A percentile compares a stretch with the other conserved stretches of the same genome.
These are phyloP conservation scores for Leishmania tropica DNA, from an alignment of 208 protist genomes.

Conservation along the genomic window DNA sequence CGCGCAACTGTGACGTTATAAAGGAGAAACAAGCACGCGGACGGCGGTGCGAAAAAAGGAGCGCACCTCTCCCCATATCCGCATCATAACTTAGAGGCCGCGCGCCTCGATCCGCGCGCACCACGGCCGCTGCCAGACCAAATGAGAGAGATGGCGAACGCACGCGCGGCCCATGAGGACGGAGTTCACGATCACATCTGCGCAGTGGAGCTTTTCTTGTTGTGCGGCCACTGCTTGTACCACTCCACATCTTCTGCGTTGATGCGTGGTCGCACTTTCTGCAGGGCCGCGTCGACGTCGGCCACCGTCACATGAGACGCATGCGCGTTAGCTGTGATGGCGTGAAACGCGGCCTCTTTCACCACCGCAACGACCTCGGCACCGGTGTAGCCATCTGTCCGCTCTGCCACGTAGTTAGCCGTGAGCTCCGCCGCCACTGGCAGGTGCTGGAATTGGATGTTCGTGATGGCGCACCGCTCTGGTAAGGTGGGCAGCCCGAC, in stretches of 20 bases:
- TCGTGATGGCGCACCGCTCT: conserved; percentile 86
- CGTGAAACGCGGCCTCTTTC: conserved; percentile 89
- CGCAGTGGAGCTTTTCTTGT: background rate
- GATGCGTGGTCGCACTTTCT: conserved; percentile 61
- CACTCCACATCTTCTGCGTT: conserved; percentile 52
- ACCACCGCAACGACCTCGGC: conserved; percentile 94
- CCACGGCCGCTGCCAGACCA: background rate
- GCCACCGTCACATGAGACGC: conserved; percentile 38
- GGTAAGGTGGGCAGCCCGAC: conserved; percentile 82
- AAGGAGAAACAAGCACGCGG: background rate
- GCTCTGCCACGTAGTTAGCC: conserved; percentile 44
- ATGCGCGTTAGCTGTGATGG: conserved; percentile 67
- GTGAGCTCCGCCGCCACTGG: conserved; percentile 61
- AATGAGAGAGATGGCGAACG: background rate
- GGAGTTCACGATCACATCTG: background rate
- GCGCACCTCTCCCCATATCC: background rate
- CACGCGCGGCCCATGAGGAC: background rate
- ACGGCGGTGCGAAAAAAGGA: background rate
- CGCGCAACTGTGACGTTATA: background rate
- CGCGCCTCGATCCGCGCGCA: background rate
- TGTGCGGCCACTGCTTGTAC: conserved; percentile 56
- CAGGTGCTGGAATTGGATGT: conserved; percentile 77
- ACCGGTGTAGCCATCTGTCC: conserved; percentile 90
- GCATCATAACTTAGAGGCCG: background rate
- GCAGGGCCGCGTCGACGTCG: conserved; percentile 68